A percentile compares a stretch with the other conserved stretches of the same genome.
These are phyloP conservation scores for Solanum medicagineum DNA, from an alignment of 257 asterid genomes.

Conservation along the genomic window DNA sequence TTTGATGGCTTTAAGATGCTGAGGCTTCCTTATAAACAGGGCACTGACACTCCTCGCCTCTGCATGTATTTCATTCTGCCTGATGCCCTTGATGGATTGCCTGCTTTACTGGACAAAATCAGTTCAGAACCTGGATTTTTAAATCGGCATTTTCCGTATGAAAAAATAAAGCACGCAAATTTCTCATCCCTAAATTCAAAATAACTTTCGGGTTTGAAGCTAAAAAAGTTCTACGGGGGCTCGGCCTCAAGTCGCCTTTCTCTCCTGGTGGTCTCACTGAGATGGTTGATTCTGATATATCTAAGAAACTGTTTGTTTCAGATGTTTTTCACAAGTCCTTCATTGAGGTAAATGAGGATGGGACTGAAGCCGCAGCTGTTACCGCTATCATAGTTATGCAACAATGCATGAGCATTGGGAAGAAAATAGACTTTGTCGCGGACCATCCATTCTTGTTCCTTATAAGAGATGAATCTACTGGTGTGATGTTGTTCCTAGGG, in stretches of 20 bases:
- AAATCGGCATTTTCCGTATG: slow-evolving; percentile 1
- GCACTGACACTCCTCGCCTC: slow-evolving; percentile 8
- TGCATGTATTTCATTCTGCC: slow-evolving; percentile 21
- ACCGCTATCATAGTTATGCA: not conserved
- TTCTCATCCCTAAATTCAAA: slow-evolving; percentile 24
- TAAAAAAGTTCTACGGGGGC: slow-evolving; percentile 4
- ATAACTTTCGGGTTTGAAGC: slow-evolving; percentile 27
- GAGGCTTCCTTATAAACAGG: slow-evolving; percentile 18
- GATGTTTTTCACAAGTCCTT: not conserved
- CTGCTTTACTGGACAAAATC: slow-evolving; percentile 6
- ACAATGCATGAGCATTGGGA: not conserved
- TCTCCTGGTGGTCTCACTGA: slow-evolving; percentile 9
- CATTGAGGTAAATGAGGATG: slow-evolving; percentile 22
- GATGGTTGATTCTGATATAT: slow-evolving; percentile 11
- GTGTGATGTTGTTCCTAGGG: slow-evolving; percentile 18
- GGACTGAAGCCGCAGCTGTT: slow-evolving; percentile 24
- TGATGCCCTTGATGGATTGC: slow-evolving; percentile 15
- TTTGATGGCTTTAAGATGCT: slow-evolving; percentile 16
- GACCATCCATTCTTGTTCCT: slow-evolving; percentile 27
- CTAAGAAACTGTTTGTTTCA: slow-evolving; percentile 10
- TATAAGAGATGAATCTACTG: slow-evolving; percentile 14
- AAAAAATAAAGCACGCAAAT: slow-evolving; percentile 5
- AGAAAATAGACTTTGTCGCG: slow-evolving; percentile 14
- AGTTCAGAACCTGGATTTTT: slow-evolving; percentile 14
- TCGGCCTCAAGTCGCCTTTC: slow-evolving; percentile 20